Conservation (phyloP, 108 stramenopile genomes). For the Thalassiosira profunda region DNA sequence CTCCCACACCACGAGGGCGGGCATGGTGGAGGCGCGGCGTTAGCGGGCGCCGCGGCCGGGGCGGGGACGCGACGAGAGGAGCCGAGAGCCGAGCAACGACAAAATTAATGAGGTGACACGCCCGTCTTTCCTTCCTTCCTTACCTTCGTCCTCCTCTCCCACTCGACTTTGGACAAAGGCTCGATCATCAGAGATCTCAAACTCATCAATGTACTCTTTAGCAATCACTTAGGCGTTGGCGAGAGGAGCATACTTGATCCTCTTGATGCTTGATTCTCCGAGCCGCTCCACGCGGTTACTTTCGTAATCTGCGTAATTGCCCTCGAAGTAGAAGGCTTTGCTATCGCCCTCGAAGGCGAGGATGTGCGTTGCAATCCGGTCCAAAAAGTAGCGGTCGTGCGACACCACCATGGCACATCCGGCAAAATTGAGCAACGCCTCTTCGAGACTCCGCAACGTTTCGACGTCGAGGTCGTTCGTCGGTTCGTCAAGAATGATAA, state of each 20-base stretch:
- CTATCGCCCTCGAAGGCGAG: constrained; percentile 96
- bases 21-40: neutral
- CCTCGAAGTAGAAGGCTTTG: constrained; percentile 85
- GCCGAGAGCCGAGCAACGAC: no score
- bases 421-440: constrained; percentile 92
- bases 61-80: no score
- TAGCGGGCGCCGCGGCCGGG: no score
- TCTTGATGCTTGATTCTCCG: constrained; percentile 84
- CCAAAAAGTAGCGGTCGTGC: constrained; percentile 97
- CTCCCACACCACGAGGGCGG: constrained; percentile 33
- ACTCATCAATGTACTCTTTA: neutral
- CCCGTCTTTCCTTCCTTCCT: no score
- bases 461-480: constrained; percentile 93
- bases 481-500: constrained; percentile 95
- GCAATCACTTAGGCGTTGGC: constrained; percentile 62
- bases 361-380: constrained; percentile 95
- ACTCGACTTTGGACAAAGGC: no score
- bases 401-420: constrained; percentile 95
- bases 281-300: constrained; percentile 70
- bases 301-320: constrained; percentile 92
- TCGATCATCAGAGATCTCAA: neutral
- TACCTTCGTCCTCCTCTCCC: no score
- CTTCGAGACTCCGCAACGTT: constrained; percentile 90
- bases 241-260: constrained; percentile 88
- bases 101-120: no score